Conservation (phyloP, 2,329 filamentous ascomycete genomes). For the Mycosphaerelloides madeirae region DNA sequence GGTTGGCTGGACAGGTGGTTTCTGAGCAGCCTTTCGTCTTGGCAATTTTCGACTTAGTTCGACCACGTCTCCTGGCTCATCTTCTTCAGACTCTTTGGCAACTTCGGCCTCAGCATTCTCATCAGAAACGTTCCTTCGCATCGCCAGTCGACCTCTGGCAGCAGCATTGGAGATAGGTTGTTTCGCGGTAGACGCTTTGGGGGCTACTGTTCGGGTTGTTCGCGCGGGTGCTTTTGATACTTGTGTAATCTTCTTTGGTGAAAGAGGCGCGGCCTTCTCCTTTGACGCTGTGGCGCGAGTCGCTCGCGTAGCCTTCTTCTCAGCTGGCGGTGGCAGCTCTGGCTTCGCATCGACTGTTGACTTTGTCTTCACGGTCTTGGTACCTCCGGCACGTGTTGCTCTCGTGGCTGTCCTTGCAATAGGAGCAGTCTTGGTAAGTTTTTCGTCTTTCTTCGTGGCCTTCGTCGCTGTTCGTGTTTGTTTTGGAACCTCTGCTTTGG, state of each 20-base stretch:
- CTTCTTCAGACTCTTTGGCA: neutral
- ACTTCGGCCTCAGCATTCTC: constrained; percentile 26
- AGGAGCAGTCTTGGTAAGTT: constrained; percentile 1
- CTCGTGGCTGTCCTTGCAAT: neutral
- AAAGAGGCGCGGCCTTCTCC: constrained; percentile 26
- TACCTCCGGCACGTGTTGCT: constrained; percentile 1
- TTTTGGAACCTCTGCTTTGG: constrained; percentile 7
- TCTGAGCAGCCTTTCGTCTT: no score
- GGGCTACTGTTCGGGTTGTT: constrained; percentile 4
- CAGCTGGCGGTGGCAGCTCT: constrained; percentile 3
- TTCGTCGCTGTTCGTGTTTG: constrained; percentile 2
- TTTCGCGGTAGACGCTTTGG: constrained; percentile 12
- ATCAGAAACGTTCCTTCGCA: constrained; percentile 25
- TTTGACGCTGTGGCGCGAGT: constrained; percentile 21
- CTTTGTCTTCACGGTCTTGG: constrained; percentile 6
- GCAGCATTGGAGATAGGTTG: constrained; percentile 5
- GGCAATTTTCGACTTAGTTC: no score
- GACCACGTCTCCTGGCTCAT: no score
- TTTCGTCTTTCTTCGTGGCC: constrained; percentile 12
- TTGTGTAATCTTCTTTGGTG: constrained; percentile 36
- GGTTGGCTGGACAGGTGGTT: no score
- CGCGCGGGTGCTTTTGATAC: constrained; percentile 22
- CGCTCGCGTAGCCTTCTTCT: constrained; percentile 16
- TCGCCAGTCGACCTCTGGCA: constrained; percentile 9
- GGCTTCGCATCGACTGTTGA: constrained; percentile 4